These are phyloP conservation scores for Monosporascus sp. DNA, from an alignment of 2,329 filamentous ascomycete genomes.

Conservation along the genomic window DNA sequence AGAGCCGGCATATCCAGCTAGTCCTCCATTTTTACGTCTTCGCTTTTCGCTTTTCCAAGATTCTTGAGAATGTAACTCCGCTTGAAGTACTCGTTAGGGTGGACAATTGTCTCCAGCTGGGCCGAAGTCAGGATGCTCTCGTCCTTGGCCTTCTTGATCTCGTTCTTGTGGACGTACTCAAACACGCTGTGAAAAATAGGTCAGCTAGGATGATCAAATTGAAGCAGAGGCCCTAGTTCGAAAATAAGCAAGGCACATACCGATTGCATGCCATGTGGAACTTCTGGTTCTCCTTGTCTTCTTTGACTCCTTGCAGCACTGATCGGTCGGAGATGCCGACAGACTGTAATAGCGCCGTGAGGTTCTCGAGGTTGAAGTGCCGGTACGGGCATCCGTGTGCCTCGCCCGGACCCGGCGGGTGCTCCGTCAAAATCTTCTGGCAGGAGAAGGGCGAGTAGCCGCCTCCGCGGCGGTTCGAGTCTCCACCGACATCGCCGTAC, in stretches of 20 bases:
- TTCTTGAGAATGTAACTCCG: constrained; percentile 86
- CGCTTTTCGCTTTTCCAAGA: constrained; percentile 48
- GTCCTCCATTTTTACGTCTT: constrained; percentile 53
- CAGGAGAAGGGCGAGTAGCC: constrained; percentile 92
- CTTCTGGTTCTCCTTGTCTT: constrained; percentile 83
- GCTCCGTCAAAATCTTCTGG: constrained; percentile 89
- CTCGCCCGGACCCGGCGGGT: constrained; percentile 80
- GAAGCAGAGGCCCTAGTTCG: not conserved
- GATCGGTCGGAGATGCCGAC: constrained; percentile 76
- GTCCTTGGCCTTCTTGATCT: constrained; percentile 72
- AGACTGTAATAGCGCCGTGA: constrained; percentile 67
- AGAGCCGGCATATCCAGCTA: constrained; percentile 17
- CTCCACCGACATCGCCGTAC: constrained; percentile 93
- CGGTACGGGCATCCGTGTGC: constrained; percentile 95
- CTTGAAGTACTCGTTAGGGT: constrained; percentile 98
- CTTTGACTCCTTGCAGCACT: constrained; percentile 73
- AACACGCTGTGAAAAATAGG: constrained; percentile 59
- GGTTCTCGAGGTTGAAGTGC: constrained; percentile 85
- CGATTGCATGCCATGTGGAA: constrained; percentile 96
- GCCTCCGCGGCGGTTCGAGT: constrained; percentile 76
- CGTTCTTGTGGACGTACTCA: constrained; percentile 74
- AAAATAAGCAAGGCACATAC: constrained; percentile 33
- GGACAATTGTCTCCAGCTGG: constrained; percentile 90
- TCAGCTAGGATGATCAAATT: constrained; percentile 6
- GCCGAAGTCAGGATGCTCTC: constrained; percentile 64